Base-by-base conservation (phyloP, 2,329 filamentous ascomycete genomes). In the Rhynchosporium secalis region DNA sequence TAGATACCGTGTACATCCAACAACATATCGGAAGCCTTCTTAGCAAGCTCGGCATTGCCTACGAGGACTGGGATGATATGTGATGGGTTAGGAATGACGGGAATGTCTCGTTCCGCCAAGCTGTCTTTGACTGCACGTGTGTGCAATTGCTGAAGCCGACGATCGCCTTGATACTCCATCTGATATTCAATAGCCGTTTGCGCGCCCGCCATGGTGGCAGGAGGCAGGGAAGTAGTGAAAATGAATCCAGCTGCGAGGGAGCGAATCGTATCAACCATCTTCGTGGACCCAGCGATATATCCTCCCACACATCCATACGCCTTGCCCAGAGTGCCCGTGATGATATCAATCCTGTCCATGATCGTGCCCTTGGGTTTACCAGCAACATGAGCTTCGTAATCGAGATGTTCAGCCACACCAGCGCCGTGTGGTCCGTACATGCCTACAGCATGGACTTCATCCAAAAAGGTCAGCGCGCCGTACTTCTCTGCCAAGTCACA, bases 361-460 rank as follows among this genome's bases (percentile, higher is more conserved):
- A 98, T 81, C 29, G 92, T 96, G 66, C 94, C 93, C 67, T 83
- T 77, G 10, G 91, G 87, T 69, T 83, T 83, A 62, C 92, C 91
- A 60, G 86, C 84, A 62, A 84, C 82, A 75, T 98, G 93, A 8
- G 89, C 87, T 74, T 96, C 92, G 74, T 90, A 99, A 75, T 99
- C 94, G 56, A 99, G 86, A 76, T 99, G 95, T 79, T 99, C 95
- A 40, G 95, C 95, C 49, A 99, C 95, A 77, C 95, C 95, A 62
- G 93, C 95, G 66, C 95, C 95, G 72, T 91, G 87, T 74, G 95
- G 93, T 73, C 95, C 95, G 77, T 99, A 99, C 95, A 99, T 98
- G 75, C 95, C 95, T 28, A 99, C 95, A 49, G 95, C 95, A 79
- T 99, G 95, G 65, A 99, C 95, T 85, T 99, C 95, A 75, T 99